Evolutionary conservation across 805 yeast species (phyloP), one percentile per base, ranked within the genome.

Genomic region (Debaryomyces tyrocola): DNA sequence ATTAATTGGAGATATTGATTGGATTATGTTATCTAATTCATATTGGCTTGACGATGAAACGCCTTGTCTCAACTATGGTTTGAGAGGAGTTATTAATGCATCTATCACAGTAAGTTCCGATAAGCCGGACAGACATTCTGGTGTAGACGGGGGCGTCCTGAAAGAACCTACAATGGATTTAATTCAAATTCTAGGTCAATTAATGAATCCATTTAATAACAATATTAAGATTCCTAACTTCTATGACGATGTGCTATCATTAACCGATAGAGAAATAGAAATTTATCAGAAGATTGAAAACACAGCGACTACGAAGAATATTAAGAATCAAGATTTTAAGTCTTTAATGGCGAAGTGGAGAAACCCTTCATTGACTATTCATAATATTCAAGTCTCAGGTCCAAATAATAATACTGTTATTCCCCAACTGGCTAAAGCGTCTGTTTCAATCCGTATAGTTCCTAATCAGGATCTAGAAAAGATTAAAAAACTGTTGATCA

Each of bases 41-140:
- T 90, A 90, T 59, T 94, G 99, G 99, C 73, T 92, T 10, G 96
- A 91, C 58, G 94, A 89, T 53, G 74, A 76, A 11, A 83, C 84
- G 15, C 99, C 99, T 1, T 92, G 97, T 64, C 73, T 94, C 56
- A 92, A 92, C 60, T 94, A 92, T 66, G 99, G 99, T 0, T 73
- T 94, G 47, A 77, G 99, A 60, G 99, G 99, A 42, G 92, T 91
- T 1, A 75, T 94, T 20, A 87, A 90, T 65, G 85, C 89, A 1
- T 74, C 83, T n/a, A 78, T 94, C 2, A 81, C 80, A 31, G 75
- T 94, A 9, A 70, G 73, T 47, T 82, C 90, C 43, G 91, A 84
- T 52, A 77, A 77, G 48, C 96, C 95, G 1, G 97, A 94, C 63
- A 73, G 96, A 48, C 99, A 94, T 62, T 89, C 97, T 0, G 99